Base-by-base conservation (phyloP, 192 early-diverging fungal genomes). In the Entrophospora sp. region DNA sequence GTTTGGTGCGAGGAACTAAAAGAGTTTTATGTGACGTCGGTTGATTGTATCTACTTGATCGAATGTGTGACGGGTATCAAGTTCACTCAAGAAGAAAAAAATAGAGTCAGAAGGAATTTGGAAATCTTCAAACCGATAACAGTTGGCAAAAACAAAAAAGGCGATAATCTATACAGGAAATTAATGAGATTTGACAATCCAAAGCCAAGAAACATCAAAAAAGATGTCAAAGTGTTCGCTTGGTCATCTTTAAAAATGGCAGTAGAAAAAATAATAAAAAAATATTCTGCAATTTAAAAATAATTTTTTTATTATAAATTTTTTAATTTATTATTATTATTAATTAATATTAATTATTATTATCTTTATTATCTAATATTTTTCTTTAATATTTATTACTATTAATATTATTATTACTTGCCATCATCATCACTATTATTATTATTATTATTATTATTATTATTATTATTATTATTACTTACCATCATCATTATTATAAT, bases 151-250 rank as follows among this genome's bases (percentile, higher is more conserved):
- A 83, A 82, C 66, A 88, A 89, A 69, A 72, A 83, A 3, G 85
- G 83, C 35, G 79, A 80, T 6, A 83, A 82, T n/a, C 89, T 93
- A 68, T 93, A 88, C 76, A 86, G 82, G 70, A 70, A 85, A 64
- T 88, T 93, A 69, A 93, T 93, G 91, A 76, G 79, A 14, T 93
- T 88, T 64, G 83, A 85, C 0, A 85, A 88, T 66, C 89, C 91
- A 36, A 89, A 86, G 69, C 91, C 91, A 18, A 77, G 91, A 35
- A 91, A 91, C 77, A 91, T 90, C 62, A 89, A 90, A 75, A 93
- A 93, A 72, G 89, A 93, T 58, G 83, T 93, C 77, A 93, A 93
- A 68, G 88, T 93, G 4, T 93, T 88, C 73, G 77, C 83, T 5
- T 93, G 91, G 91, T 80, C 81, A 46, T 79, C 80, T 1, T 67